Evolutionary conservation across 1,284 basidiomycete species (phyloP).

Genomic region (Ceratobasidium sp.): DNA sequence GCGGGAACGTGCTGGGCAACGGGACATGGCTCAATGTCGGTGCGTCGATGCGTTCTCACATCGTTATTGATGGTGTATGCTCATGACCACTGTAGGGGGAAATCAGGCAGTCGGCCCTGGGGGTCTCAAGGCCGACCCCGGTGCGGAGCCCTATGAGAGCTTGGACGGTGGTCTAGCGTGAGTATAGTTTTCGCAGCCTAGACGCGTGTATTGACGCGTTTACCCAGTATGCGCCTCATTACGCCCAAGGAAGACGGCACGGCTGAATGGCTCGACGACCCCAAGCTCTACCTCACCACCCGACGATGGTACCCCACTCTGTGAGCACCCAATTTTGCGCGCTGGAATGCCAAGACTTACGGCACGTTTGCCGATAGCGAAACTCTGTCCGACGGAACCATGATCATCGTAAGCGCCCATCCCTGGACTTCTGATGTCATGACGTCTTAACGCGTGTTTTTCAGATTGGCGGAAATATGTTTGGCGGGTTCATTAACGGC

Average conservation of each 20-base stretch:
- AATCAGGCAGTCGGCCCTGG: slow-evolving; percentile 41
- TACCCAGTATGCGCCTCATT: slow-evolving; percentile 44
- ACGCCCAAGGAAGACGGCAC: slow-evolving; percentile 45
- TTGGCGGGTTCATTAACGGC: slow-evolving; percentile 81
- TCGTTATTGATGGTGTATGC: neutral
- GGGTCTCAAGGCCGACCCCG: slow-evolving; percentile 27
- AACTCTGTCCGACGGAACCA: slow-evolving; percentile 40
- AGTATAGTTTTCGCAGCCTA: slow-evolving; percentile 5
- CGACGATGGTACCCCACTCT: slow-evolving; percentile 60
- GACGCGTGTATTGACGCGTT: neutral
- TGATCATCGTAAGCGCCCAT: slow-evolving; percentile 40
- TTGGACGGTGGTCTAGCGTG: slow-evolving; percentile 40
- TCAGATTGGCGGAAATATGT: slow-evolving; percentile 74
- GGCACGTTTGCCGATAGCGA: slow-evolving; percentile 30
- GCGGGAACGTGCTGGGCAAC: slow-evolving; percentile 42
- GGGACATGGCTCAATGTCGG: slow-evolving; percentile 43
- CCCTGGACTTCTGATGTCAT: neutral
- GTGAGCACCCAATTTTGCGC: slow-evolving; percentile 43
- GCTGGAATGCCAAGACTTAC: neutral
- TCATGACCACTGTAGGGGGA: slow-evolving; percentile 12
- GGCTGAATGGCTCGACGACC: slow-evolving; percentile 54
- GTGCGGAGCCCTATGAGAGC: slow-evolving; percentile 36
- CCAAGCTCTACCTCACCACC: slow-evolving; percentile 49
- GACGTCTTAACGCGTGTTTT: slow-evolving; percentile 47
- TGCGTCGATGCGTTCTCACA: neutral